phyloP scores from a whole-genome alignment of 2,329 filamentous ascomycete species.

The Fusarium foetens region DNA sequence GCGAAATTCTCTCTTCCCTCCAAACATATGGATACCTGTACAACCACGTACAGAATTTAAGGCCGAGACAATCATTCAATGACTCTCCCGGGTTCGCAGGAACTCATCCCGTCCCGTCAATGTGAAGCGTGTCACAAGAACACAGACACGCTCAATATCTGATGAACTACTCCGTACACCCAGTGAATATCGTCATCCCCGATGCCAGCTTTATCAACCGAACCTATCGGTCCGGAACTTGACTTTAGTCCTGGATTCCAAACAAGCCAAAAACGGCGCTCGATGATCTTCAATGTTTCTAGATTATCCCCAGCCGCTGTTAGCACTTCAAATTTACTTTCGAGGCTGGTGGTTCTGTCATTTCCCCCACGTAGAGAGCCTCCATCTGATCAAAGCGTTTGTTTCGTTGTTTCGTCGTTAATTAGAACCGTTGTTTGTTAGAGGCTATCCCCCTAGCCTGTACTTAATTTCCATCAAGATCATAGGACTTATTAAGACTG shows the following conservation, averaged over 20 bases:
- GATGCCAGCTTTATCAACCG: constrained; percentile 4
- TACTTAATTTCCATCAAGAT: background rate
- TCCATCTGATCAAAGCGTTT: constrained; percentile 24
- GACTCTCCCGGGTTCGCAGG: background rate
- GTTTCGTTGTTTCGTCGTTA: constrained; percentile 23
- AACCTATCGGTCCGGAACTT: constrained; percentile 7
- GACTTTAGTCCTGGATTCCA: background rate
- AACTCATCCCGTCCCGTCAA: background rate
- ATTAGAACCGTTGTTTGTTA: background rate
- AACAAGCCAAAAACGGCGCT: background rate
- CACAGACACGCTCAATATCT: background rate
- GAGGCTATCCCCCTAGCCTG: background rate
- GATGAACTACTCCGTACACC: background rate
- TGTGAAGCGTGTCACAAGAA: constrained; percentile 1
- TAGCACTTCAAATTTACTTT: constrained; percentile 3
- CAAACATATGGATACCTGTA: background rate
- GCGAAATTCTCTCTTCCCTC: background rate
- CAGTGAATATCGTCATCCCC: constrained; percentile 4
- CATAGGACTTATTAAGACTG: background rate
- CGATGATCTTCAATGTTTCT: background rate
- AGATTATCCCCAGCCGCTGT: background rate
- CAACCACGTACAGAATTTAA: background rate
- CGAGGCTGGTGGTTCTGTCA: background rate
- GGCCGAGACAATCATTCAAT: background rate
- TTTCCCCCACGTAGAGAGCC: background rate